A percentile compares a stretch with the other conserved stretches of the same genome.
Evolutionary conservation across 371 early-diverging fungal genomes (phyloP).

Genomic region (Dinochytrium kinnereticum): DNA sequence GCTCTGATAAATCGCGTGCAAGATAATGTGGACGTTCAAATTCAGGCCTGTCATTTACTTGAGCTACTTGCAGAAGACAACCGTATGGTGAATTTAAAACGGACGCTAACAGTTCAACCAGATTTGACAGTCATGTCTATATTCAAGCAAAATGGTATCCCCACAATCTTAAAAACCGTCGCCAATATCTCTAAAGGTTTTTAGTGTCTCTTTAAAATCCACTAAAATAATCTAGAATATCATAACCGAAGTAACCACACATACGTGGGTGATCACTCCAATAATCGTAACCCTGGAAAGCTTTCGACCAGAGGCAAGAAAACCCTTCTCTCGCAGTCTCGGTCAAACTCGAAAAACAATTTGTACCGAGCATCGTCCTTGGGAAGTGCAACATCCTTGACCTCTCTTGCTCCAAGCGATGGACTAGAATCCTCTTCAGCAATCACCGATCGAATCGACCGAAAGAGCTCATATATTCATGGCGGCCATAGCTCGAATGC

Average conservation of each 20-base stretch:
- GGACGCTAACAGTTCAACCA: slow-evolving; percentile 8
- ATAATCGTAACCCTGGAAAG: not conserved
- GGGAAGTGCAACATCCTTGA: slow-evolving; percentile 14
- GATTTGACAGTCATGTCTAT: slow-evolving; percentile 19
- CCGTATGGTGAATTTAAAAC: slow-evolving; percentile 25
- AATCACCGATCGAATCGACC: not conserved
- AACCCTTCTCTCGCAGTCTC: not conserved
- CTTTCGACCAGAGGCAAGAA: slow-evolving; percentile 7
- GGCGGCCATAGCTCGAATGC: not conserved
- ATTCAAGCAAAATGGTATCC: slow-evolving; percentile 29
- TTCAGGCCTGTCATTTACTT: slow-evolving; percentile 30
- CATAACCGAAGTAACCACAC: not conserved
- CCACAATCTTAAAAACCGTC: slow-evolving; percentile 25
- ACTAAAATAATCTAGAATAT: slow-evolving; percentile 1
- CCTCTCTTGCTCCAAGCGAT: slow-evolving; percentile 2
- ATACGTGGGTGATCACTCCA: not conserved
- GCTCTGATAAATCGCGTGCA: slow-evolving; percentile 23
- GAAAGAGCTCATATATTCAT: slow-evolving; percentile 5
- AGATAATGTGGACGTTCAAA: slow-evolving; percentile 26
- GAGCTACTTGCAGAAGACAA: slow-evolving; percentile 31
- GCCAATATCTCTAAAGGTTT: slow-evolving; percentile 25
- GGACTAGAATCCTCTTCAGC: not conserved
- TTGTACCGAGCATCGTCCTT: slow-evolving; percentile 9
- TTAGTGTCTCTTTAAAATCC: not conserved
- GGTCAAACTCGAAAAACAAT: slow-evolving; percentile 20